Evolutionary conservation across 768 basidiomycete genomes (phyloP).

Genomic region (Termitomyces sp.): DNA sequence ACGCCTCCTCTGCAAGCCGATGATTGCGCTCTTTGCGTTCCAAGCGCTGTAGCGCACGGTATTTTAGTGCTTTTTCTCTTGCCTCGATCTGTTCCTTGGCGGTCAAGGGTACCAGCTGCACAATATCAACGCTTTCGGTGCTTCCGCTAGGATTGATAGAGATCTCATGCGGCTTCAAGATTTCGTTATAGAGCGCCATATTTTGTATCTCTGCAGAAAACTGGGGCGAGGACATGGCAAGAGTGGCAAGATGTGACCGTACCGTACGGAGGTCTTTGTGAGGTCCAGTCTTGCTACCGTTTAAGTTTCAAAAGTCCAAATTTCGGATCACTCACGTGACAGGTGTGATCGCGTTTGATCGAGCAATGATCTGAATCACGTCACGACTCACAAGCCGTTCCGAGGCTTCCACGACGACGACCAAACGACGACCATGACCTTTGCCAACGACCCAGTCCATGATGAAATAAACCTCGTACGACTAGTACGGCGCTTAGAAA

Average conservation of each 20-base stretch:
- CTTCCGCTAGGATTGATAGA: background rate
- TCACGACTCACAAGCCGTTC: background rate
- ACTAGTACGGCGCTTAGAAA: slow-evolving; percentile 60
- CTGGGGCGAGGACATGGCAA: slow-evolving; percentile 2
- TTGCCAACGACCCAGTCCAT: slow-evolving; percentile 28
- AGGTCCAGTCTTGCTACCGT: background rate
- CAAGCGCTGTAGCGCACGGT: slow-evolving; percentile 15
- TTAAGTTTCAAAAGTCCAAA: slow-evolving; percentile 1
- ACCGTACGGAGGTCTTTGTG: background rate
- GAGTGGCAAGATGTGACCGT: background rate
- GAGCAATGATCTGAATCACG: background rate
- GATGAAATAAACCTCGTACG: slow-evolving; percentile 68
- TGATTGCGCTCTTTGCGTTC: slow-evolving; percentile 14
- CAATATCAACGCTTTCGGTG: slow-evolving; percentile 10
- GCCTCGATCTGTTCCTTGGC: slow-evolving; percentile 5
- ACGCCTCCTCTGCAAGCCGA: slow-evolving; percentile 13
- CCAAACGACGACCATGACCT: background rate
- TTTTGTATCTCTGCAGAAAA: background rate
- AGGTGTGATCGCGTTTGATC: background rate
- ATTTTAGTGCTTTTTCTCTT: slow-evolving; percentile 9
- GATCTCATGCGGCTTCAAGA: background rate
- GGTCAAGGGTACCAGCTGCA: slow-evolving; percentile 8
- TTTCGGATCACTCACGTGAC: slow-evolving; percentile 13
- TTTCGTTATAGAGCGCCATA: background rate
- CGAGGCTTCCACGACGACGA: background rate